Base-by-base conservation (phyloP, 164 flowering plant species). In the Echeveria elegans region DNA sequence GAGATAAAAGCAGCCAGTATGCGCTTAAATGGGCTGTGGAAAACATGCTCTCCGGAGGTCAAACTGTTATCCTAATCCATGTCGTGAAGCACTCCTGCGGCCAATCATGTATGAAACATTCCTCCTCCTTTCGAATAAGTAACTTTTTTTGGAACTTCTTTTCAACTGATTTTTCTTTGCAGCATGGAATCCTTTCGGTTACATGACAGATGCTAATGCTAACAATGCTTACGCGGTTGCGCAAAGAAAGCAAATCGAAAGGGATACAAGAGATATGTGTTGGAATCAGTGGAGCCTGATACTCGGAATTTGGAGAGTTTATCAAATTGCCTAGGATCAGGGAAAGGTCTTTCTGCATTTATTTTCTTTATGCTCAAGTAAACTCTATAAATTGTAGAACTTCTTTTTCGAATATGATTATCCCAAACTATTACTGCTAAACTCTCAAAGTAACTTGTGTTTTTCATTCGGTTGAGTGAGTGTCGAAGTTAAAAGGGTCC, bases 11-110 rank as follows among this genome's bases (percentile, higher is more conserved):
- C 8, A 86, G 88, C 72, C 88, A 84, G 66, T n/a, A 75, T 68
- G 88, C 90, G 7, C 43, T 86, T 29, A 81, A 70, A 80, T 85
- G 89, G 89, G 77, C 83, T 9, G 68, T 70, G 24, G 88, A 83
- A 16, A 69, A 82, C 69, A 73, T 85, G 53, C 74, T 85, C 47
- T 5, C 70, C 69, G 76, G 56, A 26, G 88, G 86, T 64, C 83
- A 81, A 69, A 79, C 86, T 69, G 60, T 83, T 36, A 11, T 83
- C 26, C 69, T 85, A 43, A 77, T 85, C 71, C 89, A 85, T 74
- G 89, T 83, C 32, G 12, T 36, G 26, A 66, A 32, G 6, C 43
- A 45, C 9, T 14, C 58, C 16, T 37, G 66, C 16, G 28, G 31
- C 48, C 60, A 21, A 14, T 10, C 65, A 26, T 6, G 76, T 70